phyloP scores from a whole-genome alignment of 2,329 filamentous ascomycete species.

The Venturia carpophila region DNA sequence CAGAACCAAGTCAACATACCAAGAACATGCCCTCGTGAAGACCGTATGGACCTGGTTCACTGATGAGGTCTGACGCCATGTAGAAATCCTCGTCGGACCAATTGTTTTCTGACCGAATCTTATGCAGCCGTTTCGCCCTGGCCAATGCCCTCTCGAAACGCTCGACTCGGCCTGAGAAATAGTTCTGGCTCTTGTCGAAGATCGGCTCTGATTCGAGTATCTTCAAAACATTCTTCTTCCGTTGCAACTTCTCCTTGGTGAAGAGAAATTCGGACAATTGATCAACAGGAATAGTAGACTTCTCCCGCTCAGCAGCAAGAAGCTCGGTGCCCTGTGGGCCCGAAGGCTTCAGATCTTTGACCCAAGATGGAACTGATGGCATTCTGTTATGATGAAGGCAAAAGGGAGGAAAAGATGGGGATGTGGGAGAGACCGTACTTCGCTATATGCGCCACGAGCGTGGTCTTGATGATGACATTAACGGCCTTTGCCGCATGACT shows the following conservation, averaged over 20 bases:
- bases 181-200: conserved; percentile 73
- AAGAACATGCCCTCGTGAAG: conserved; percentile 66
- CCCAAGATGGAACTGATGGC: conserved; percentile 51
- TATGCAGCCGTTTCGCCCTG: conserved; percentile 60
- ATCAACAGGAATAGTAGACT: conserved; percentile 60
- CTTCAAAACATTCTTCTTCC: conserved; percentile 52
- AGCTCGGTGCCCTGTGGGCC: conserved; percentile 62
- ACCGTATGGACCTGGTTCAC: conserved; percentile 66
- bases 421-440: not conserved
- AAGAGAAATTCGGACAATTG: conserved; percentile 62
- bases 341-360: conserved; percentile 57
- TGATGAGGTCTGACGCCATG: conserved; percentile 59
- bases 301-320: conserved; percentile 58
- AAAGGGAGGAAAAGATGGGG: not conserved
- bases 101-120: conserved; percentile 56
- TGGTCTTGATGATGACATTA: conserved; percentile 10
- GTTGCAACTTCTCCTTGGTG: conserved; percentile 55
- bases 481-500: not conserved
- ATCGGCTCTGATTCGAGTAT: conserved; percentile 59
- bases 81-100: conserved; percentile 59
- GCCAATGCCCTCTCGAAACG: conserved; percentile 62
- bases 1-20: conserved; percentile 38
- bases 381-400: conserved; percentile 23
- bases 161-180: conserved; percentile 62
- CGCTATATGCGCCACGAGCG: not conserved